Evolutionary conservation across 192 early-diverging fungal genomes (phyloP).

Genomic region (Backusella sp.): DNA sequence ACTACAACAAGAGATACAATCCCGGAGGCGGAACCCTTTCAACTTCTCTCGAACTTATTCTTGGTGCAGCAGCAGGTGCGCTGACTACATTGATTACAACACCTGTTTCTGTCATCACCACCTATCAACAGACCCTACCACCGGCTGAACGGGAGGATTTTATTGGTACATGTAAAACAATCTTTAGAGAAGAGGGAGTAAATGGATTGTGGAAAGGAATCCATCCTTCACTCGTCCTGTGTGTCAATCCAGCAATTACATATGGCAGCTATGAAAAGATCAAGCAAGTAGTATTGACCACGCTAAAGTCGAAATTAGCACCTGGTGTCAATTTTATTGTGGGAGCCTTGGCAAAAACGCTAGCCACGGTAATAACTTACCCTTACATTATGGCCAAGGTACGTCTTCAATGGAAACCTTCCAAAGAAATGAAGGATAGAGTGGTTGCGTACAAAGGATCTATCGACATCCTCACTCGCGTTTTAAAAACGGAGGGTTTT

Average conservation of each 20-base stretch:
- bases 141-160: constrained; percentile 63
- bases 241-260: constrained; percentile 95
- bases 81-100: constrained; percentile 86
- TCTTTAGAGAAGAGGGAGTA: constrained; percentile 78
- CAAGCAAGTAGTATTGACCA: constrained; percentile 57
- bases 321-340: constrained; percentile 88
- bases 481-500: constrained; percentile 77
- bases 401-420: constrained; percentile 87
- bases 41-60: constrained; percentile 81
- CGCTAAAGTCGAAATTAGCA: constrained; percentile 53
- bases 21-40: constrained; percentile 56
- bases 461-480: constrained; percentile 82
- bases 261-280: constrained; percentile 92
- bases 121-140: constrained; percentile 87
- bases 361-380: constrained; percentile 85
- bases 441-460: constrained; percentile 71
- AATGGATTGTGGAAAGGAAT: constrained; percentile 90
- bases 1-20: constrained; percentile 46
- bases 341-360: constrained; percentile 91
- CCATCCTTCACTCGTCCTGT: constrained; percentile 87
- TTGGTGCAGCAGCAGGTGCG: constrained; percentile 91
- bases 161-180: constrained; percentile 60
- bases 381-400: constrained; percentile 99
- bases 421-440: constrained; percentile 57
- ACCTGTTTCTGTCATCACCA: constrained; percentile 93